Base-by-base conservation (phyloP, 371 early-diverging fungal genomes). In the Mortierella polycephala region DNA sequence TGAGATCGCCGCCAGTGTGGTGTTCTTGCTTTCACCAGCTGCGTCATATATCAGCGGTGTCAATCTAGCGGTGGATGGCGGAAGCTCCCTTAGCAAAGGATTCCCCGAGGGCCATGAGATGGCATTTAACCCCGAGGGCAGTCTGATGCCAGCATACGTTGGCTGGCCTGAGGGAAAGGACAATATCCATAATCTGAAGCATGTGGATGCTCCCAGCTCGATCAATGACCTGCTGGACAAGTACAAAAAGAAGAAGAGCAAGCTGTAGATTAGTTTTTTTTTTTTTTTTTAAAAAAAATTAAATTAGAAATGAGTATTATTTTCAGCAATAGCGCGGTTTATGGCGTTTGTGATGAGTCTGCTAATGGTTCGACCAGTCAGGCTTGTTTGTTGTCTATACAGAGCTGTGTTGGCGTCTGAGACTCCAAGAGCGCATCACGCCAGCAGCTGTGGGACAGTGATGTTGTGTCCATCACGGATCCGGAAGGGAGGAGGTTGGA, bases 1-100 rank as follows among this genome's bases (percentile, higher is more conserved):
- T 12, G 88, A 87, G 64, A 75, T 87, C 46, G 68, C 84, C 0
- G 67, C 84, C 45, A 82, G 84, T 30, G 75, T 87, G 4, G 83
- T 82, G 30, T 87, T 76, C 65, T 57, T 87, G 64, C 64, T 86
- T 3, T 83, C 85, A 1, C 85, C 83, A 14, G 88, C 81, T 2
- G 82, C 85, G 2, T 42, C 82, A 1, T 87, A 84, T 60, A 77
- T 87, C 37, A 87, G 76, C 16, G 88, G 88, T 9, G 66, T 80
- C 14, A 75, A 72, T 42, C 16, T 83, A 57, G 70, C 77, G 1
- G 83, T 83, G 13, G 83, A 83, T 42, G 83, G 83, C 20, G 83
- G 68, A 6, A 81, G 81, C 57, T 76, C 77, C n/a, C 50, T 76
- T 16, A 68, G 66, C 75, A 83, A 83, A 57, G 82, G 77, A 9